Base-by-base conservation (phyloP, 257 asterid species). In the Plantago ovata region DNA sequence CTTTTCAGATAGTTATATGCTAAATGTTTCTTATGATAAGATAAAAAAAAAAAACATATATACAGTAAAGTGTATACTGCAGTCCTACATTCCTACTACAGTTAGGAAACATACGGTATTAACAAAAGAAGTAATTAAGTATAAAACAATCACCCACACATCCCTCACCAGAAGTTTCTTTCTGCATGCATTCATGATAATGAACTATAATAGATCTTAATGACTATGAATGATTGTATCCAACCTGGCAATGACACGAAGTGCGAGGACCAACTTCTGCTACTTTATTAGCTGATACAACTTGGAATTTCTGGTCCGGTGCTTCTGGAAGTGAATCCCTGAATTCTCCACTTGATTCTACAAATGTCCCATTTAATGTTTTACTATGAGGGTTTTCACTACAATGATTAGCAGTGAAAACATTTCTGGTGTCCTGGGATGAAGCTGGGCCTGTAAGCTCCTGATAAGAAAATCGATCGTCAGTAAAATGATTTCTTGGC, bases 221-320 rank as follows among this genome's bases (percentile, higher is more conserved):
- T 39, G 18, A 53, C 22, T 57, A 28, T 32, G 40, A 56, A 54
- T 13, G 39, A 19, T 44, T 46, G 52, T 18, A 19, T 22, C 85
- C 45, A 64, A 89, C 97, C 95, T 91, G 98, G 75, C 96, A 83
- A 52, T 59, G 66, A 75, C 98, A 91, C 66, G 72, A 74, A 73
- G 81, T 62, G 53, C 72, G 81, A 20, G 95, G 94, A 69, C 98
- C 96, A 70, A 78, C 80, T 78, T 87, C 74, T 54, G 82, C 59
- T 57, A 72, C 64, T 71, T 79, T 83, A 79, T 72, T 69, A 47
- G 75, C 56, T 50, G 85, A 71, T 47, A 72, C 51, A 60, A 28
- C 79, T 62, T 75, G 68, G 73, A 65, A 75, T 63, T 59, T 47
- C 60, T 77, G 75, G 67, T 84, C 86, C 69, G 67, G 85, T 60